A percentile compares a stretch with the other conserved stretches of the same genome.
Conservation (phyloP, 495 filamentous ascomycete species). For the Hyphodiscus hymeniophilus region DNA sequence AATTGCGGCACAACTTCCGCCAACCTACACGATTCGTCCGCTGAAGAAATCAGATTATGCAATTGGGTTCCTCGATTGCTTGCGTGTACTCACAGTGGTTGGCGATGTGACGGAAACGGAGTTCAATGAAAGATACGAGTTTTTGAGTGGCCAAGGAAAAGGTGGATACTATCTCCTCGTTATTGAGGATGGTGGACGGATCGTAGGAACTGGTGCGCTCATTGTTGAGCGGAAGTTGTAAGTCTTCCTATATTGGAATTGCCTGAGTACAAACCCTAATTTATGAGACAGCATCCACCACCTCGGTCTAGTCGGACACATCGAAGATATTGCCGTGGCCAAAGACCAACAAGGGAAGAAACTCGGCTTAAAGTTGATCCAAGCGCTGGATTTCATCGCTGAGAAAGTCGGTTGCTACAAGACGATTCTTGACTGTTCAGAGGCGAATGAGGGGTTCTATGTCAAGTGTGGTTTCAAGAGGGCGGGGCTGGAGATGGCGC, state of each 20-base stretch:
- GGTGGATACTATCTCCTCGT: slow-evolving; percentile 81
- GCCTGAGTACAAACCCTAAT: not conserved
- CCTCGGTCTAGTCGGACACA: slow-evolving; percentile 79
- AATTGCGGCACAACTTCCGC: slow-evolving; percentile 62
- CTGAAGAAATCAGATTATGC: slow-evolving; percentile 70
- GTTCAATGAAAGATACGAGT: slow-evolving; percentile 76
- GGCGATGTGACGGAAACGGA: slow-evolving; percentile 71
- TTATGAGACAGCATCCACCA: slow-evolving; percentile 51
- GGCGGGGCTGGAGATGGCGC: slow-evolving; percentile 93
- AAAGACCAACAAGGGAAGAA: slow-evolving; percentile 96
- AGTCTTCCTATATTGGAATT: slow-evolving; percentile 17
- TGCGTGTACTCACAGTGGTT: slow-evolving; percentile 86
- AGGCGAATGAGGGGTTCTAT: slow-evolving; percentile 93
- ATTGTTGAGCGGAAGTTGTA: slow-evolving; percentile 83
- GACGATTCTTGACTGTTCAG: slow-evolving; percentile 54
- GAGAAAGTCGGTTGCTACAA: slow-evolving; percentile 87
- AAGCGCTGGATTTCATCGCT: slow-evolving; percentile 85
- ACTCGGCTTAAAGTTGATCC: slow-evolving; percentile 83
- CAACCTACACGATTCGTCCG: slow-evolving; percentile 76
- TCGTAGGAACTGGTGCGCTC: slow-evolving; percentile 83
- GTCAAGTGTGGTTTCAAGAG: slow-evolving; percentile 95
- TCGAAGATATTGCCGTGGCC: slow-evolving; percentile 95
- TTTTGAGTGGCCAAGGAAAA: slow-evolving; percentile 62
- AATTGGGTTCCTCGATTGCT: slow-evolving; percentile 76
- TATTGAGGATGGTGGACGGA: slow-evolving; percentile 59